These are phyloP conservation scores for Colletotrichum agaves DNA, from an alignment of 2,329 filamentous ascomycete genomes.

Conservation along the genomic window DNA sequence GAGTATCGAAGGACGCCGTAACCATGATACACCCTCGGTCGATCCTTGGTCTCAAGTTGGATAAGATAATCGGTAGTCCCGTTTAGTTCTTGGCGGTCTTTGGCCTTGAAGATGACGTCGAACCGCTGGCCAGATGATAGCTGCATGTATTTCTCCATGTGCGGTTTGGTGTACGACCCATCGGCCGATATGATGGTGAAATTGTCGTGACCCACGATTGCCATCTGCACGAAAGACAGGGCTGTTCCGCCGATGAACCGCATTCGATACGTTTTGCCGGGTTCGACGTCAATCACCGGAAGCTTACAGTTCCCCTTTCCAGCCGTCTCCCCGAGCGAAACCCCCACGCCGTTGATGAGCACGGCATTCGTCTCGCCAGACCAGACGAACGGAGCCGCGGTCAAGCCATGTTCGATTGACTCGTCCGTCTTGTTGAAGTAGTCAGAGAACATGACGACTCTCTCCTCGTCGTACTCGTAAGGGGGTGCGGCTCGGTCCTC, in stretches of 20 bases:
- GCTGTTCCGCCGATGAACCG: conserved; percentile 68
- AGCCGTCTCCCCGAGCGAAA: conserved; percentile 39
- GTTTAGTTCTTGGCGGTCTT: conserved; percentile 56
- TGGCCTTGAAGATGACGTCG: conserved; percentile 65
- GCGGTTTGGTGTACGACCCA: conserved; percentile 62
- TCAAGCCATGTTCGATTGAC: conserved; percentile 61
- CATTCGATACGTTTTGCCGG: conserved; percentile 69
- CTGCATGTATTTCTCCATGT: conserved; percentile 61
- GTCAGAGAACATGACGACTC: conserved; percentile 65
- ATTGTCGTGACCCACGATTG: conserved; percentile 65
- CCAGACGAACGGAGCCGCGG: conserved; percentile 63
- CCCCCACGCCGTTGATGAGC: conserved; percentile 65
- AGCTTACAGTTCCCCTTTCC: conserved; percentile 51
- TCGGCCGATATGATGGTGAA: conserved; percentile 71
- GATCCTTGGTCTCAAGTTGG: conserved; percentile 61
- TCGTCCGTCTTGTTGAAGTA: conserved; percentile 66
- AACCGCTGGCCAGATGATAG: conserved; percentile 70
- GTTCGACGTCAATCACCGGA: conserved; percentile 67
- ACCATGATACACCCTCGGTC: conserved; percentile 55
- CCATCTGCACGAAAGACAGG: conserved; percentile 64
- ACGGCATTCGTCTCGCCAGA: conserved; percentile 68
- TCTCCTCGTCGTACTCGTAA: conserved; percentile 72
- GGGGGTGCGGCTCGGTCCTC: conserved; percentile 59
- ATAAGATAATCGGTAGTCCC: conserved; percentile 54
- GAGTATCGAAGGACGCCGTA: conserved; percentile 61